Conservation (phyloP, 202 grass and related monocot genomes). For the Schoenoplectus tabernaemontani region DNA sequence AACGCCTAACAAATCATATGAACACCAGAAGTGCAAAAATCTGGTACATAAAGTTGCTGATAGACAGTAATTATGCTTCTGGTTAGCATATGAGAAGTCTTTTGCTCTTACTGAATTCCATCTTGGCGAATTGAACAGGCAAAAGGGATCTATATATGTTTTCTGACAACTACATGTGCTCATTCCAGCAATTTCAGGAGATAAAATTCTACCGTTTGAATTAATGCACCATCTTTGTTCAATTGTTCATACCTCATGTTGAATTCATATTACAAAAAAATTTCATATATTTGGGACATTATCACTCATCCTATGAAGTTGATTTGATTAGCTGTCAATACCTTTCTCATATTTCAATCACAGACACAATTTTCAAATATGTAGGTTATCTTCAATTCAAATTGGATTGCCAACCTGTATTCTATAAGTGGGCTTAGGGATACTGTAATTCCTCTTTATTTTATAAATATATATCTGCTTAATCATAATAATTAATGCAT, state of each 20-base stretch:
- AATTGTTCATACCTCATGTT: no score
- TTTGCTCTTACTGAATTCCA: no score
- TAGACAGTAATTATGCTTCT: neutral
- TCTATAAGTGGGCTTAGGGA: neutral
- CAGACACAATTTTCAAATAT: neutral
- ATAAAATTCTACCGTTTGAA: no score
- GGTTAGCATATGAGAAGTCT: neutral
- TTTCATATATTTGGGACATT: neutral
- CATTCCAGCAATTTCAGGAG: neutral
- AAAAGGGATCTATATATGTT: neutral
- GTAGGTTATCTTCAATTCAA: neutral
- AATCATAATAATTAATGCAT: neutral
- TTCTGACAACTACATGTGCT: neutral
- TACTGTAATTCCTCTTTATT: neutral
- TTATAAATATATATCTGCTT: neutral
- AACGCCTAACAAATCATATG: neutral
- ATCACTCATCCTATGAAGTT: neutral
- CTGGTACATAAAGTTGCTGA: neutral
- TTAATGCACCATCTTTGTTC: no score
- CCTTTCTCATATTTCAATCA: neutral
- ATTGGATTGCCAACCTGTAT: neutral
- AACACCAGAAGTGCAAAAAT: neutral
- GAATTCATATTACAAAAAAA: neutral
- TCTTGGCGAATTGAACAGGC: neutral
- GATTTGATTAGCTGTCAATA: neutral